Evolutionary conservation across 169 alveolate species (phyloP).

Genomic region (Blepharisma undulans): DNA sequence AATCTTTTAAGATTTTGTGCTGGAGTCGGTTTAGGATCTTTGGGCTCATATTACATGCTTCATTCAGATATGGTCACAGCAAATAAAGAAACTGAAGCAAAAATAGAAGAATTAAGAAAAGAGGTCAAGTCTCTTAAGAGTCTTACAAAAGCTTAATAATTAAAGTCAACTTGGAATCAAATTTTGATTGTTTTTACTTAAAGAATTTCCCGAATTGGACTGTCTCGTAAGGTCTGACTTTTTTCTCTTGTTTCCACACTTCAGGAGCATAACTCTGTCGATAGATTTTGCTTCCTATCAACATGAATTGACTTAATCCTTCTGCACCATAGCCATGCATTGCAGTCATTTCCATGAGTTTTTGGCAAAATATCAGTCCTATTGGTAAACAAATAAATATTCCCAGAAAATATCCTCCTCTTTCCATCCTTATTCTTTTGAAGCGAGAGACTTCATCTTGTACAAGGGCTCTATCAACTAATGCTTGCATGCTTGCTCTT

Average conservation of each 20-base stretch:
- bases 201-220: background rate
- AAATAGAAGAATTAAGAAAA: background rate
- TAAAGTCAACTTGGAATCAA: background rate
- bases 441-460: background rate
- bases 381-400: background rate
- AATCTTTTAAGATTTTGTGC: background rate
- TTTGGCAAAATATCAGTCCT: background rate
- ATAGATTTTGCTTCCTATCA: background rate
- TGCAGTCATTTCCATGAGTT: background rate
- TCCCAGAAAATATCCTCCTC: background rate
- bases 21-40: background rate
- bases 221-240: conserved; percentile 11
- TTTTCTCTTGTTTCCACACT: background rate
- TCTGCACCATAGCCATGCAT: background rate
- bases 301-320: background rate
- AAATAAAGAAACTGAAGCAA: background rate
- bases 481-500: background rate
- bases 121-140: background rate
- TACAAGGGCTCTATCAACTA: background rate
- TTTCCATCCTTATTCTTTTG: background rate
- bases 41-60: background rate
- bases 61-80: background rate
- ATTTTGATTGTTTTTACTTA: background rate
- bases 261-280: background rate
- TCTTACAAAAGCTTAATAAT: background rate